A percentile compares a stretch with the other conserved stretches of the same genome.
These are phyloP conservation scores for Fraxinus platypoda DNA, from an alignment of 305 asterid genomes.

Conservation along the genomic window DNA sequence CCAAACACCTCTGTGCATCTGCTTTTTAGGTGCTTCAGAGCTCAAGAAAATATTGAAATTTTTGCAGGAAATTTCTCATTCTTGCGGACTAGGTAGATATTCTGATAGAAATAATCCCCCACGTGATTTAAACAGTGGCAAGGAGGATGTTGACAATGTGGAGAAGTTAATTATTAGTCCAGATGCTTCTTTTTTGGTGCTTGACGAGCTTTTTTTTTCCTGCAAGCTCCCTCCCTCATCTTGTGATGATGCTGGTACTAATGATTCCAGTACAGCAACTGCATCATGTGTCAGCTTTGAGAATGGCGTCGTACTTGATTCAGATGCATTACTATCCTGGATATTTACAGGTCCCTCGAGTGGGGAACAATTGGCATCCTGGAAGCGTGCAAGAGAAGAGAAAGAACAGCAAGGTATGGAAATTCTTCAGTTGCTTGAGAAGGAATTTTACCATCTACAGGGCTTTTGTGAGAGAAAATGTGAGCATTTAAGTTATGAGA, in stretches of 20 bases:
- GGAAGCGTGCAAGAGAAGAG: conserved; percentile 66
- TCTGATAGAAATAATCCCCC: conserved; percentile 48
- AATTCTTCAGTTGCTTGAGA: conserved; percentile 72
- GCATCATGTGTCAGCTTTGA: conserved; percentile 41
- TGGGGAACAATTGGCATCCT: conserved; percentile 62
- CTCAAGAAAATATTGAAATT: conserved; percentile 69
- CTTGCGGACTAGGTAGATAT: conserved; percentile 68
- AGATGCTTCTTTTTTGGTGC: conserved; percentile 62
- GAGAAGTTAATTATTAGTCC: conserved; percentile 64
- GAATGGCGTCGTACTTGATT: conserved; percentile 51
- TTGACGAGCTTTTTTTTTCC: conserved; percentile 65
- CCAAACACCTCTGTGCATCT: conserved; percentile 72
- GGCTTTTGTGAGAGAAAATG: conserved; percentile 77
- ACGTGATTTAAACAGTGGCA: conserved; percentile 40
- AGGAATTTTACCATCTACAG: conserved; percentile 77
- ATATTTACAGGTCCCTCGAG: conserved; percentile 69
- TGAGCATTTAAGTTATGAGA: conserved; percentile 80
- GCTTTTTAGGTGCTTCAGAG: conserved; percentile 74
- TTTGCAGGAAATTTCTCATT: conserved; percentile 74
- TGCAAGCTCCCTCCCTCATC: conserved; percentile 36
- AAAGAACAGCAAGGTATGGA: conserved; percentile 66
- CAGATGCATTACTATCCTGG: conserved; percentile 84
- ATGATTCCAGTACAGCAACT: conserved; percentile 30
- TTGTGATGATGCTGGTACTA: conserved; percentile 30
- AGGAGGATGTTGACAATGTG: conserved; percentile 41